These are phyloP conservation scores for Phytophthora brassicae DNA, from an alignment of 352 stramenopile species.

Conservation along the genomic window DNA sequence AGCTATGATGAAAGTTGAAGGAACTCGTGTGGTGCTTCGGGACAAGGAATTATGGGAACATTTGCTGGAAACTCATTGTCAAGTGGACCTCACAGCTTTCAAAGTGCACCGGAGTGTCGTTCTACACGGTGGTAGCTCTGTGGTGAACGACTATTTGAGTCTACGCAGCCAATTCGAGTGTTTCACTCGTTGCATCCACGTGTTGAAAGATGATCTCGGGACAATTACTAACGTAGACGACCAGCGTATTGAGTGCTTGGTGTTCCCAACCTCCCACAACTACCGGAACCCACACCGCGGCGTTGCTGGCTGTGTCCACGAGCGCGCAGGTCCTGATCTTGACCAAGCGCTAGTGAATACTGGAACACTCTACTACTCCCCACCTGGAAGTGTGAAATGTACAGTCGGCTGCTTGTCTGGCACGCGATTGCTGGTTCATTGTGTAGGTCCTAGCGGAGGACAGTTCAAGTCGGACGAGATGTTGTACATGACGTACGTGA, in stretches of 20 bases:
- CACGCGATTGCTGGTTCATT: constrained; percentile 61
- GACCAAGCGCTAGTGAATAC: constrained; percentile 21
- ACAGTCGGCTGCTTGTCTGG: constrained; percentile 49
- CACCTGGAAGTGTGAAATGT: constrained; percentile 28
- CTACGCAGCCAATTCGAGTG: constrained; percentile 38
- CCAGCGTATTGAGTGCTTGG: constrained; percentile 52
- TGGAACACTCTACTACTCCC: not conserved
- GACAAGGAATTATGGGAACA: constrained; percentile 23
- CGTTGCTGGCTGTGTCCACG: constrained; percentile 50
- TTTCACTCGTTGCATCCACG: constrained; percentile 36
- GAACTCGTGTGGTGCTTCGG: constrained; percentile 2
- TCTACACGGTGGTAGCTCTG: constrained; percentile 17
- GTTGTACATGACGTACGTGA: constrained; percentile 62
- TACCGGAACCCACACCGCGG: constrained; percentile 46
- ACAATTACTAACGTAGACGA: constrained; percentile 32
- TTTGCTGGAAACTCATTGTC: constrained; percentile 24
- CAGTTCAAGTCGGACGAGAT: constrained; percentile 1
- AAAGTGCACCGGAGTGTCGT: constrained; percentile 17
- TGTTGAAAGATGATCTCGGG: constrained; percentile 52
- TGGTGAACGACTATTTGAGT: constrained; percentile 45
- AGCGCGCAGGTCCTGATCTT: constrained; percentile 39
- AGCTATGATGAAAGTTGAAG: constrained; percentile 5
- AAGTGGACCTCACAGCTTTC: constrained; percentile 1
- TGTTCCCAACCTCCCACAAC: constrained; percentile 56
- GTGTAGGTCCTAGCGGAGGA: constrained; percentile 33